Conservation (phyloP, 2,329 filamentous ascomycete genomes). For the Hysterium pulicare region DNA sequence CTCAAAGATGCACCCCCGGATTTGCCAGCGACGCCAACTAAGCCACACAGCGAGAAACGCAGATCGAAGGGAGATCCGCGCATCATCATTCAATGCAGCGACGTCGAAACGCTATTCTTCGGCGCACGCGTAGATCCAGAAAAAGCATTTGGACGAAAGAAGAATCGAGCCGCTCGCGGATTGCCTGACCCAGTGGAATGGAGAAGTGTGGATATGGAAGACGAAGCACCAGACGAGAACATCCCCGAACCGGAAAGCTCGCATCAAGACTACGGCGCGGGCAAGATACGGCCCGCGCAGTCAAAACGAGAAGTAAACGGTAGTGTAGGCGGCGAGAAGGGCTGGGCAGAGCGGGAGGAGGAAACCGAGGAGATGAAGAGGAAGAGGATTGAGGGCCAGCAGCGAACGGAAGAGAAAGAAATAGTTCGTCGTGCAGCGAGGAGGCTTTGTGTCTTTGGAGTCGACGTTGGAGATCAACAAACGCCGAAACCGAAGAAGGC, state of each 20-base stretch:
- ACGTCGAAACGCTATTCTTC: slow-evolving; percentile 52
- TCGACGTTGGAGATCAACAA: slow-evolving; percentile 27
- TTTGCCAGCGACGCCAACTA: slow-evolving; percentile 5
- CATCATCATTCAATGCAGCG: slow-evolving; percentile 48
- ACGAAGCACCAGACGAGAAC: slow-evolving; percentile 12
- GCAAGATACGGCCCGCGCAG: slow-evolving; percentile 40
- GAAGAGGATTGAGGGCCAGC: slow-evolving; percentile 50
- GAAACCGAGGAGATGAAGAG: slow-evolving; percentile 52
- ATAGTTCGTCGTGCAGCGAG: slow-evolving; percentile 62
- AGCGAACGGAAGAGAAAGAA: slow-evolving; percentile 51
- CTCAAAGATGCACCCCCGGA: slow-evolving; percentile 11
- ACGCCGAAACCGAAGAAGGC: slow-evolving; percentile 7
- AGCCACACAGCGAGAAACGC: slow-evolving; percentile 21
- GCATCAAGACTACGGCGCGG: slow-evolving; percentile 16
- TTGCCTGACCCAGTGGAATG: slow-evolving; percentile 39
- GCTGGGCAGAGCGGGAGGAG: slow-evolving; percentile 50
- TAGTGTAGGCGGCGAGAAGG: slow-evolving; percentile 55
- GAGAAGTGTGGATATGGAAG: slow-evolving; percentile 46
- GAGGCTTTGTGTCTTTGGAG: slow-evolving; percentile 56
- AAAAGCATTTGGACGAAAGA: slow-evolving; percentile 44
- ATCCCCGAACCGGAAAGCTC: slow-evolving; percentile 6
- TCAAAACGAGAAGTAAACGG: slow-evolving; percentile 52
- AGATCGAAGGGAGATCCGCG: slow-evolving; percentile 51
- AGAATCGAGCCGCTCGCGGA: slow-evolving; percentile 43
- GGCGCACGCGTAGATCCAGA: slow-evolving; percentile 44